Conservation (phyloP, 345 rosid genomes). For the Populus nigra region DNA sequence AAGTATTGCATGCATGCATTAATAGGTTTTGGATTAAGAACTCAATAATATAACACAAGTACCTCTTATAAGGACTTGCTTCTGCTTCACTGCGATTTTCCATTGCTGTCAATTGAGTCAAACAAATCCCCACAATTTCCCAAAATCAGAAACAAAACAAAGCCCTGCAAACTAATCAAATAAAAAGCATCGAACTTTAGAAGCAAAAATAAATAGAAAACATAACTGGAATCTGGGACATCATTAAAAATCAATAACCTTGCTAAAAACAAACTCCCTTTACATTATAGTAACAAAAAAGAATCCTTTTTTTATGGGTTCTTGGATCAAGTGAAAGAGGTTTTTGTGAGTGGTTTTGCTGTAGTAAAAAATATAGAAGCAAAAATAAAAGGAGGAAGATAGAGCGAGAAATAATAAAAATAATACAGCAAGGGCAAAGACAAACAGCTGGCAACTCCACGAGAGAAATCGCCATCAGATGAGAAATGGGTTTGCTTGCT, state of each 20-base stretch:
- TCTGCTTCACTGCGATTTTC: slow-evolving; percentile 32
- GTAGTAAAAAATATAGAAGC: background rate
- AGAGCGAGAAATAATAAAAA: background rate
- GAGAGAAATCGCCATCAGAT: background rate
- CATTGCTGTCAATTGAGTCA: slow-evolving; percentile 20
- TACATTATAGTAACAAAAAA: background rate
- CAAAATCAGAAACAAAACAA: background rate
- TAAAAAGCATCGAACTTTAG: background rate
- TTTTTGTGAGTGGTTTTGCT: background rate
- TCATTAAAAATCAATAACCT: background rate
- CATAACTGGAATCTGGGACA: background rate
- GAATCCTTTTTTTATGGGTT: background rate
- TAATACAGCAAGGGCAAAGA: background rate
- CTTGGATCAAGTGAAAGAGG: slow-evolving; percentile 13
- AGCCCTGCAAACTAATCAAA: background rate
- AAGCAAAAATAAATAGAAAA: background rate
- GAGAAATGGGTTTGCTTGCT: background rate
- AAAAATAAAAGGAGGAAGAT: background rate
- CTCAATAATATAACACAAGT: background rate
- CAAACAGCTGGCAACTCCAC: slow-evolving; percentile 12
- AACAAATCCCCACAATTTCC: background rate
- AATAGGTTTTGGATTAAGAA: background rate
- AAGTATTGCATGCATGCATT: background rate
- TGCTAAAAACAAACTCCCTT: background rate
- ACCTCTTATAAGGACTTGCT: slow-evolving; percentile 32